These are phyloP conservation scores for Diaporthe sp. DNA, from an alignment of 2,329 filamentous ascomycete species.

Conservation along the genomic window DNA sequence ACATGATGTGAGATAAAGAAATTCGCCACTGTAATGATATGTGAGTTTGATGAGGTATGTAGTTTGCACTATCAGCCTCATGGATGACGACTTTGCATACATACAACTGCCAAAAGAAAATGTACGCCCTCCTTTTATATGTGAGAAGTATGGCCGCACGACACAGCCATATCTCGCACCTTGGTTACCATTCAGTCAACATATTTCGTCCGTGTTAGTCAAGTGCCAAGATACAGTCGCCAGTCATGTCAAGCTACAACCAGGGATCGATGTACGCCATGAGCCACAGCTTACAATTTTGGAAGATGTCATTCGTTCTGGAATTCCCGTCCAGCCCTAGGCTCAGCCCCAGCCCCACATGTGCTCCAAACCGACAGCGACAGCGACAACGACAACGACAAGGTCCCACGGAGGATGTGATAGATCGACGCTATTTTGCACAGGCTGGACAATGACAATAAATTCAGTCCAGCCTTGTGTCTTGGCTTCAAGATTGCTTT, in stretches of 20 bases:
- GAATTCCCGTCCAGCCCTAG: too few relatives aligned
- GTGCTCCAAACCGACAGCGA: too few relatives aligned
- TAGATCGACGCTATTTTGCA: not conserved
- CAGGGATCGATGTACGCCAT: not conserved
- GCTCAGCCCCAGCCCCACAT: too few relatives aligned
- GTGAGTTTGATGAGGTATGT: too few relatives aligned
- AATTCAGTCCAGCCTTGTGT: not conserved
- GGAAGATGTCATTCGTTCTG: too few relatives aligned
- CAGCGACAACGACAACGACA: too few relatives aligned
- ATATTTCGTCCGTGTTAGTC: not conserved
- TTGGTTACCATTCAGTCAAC: not conserved
- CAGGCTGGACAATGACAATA: not conserved
- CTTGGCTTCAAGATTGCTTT: not conserved
- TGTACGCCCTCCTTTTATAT: not conserved
- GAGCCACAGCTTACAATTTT: not conserved
- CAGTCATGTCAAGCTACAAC: not conserved
- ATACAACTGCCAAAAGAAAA: not conserved
- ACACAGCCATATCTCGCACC: not conserved
- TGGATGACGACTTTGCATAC: too few relatives aligned
- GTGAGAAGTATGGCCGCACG: not conserved
- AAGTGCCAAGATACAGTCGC: not conserved
- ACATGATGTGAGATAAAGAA: too few relatives aligned
- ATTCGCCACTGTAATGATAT: too few relatives aligned
- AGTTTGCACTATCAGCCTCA: too few relatives aligned
- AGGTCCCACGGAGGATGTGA: too few relatives aligned